A percentile compares a stretch with the other conserved stretches of the same genome.
Evolutionary conservation across 768 basidiomycete species (phyloP).

Genomic region (Termitomyces sp.): DNA sequence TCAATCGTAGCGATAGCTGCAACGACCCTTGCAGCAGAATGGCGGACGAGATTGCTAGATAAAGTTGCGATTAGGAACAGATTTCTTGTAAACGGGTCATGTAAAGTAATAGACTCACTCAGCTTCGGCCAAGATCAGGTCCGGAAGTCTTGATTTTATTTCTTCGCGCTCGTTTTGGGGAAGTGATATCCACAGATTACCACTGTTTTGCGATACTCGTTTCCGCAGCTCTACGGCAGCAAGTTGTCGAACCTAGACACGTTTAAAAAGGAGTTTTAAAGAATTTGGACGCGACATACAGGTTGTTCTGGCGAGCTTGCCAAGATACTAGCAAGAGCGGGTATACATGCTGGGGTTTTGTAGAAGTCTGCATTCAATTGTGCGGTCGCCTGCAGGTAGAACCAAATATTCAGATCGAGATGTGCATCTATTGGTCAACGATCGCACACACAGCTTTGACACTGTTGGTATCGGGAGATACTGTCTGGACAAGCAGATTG

Average conservation of each 20-base stretch:
- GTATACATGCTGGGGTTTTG: constrained; percentile 85
- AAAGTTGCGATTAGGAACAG: constrained; percentile 11
- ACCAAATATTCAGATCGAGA: constrained; percentile 3
- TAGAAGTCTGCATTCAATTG: constrained; percentile 90
- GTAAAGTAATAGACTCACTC: constrained; percentile 43
- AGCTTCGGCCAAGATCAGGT: constrained; percentile 70
- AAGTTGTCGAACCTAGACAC: constrained; percentile 83
- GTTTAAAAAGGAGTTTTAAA: constrained; percentile 1
- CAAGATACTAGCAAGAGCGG: constrained; percentile 83
- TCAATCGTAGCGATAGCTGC: constrained; percentile 91
- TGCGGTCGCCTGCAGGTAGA: constrained; percentile 67
- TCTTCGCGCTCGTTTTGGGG: constrained; percentile 62
- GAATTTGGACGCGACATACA: constrained; percentile 43
- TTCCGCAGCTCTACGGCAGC: constrained; percentile 96
- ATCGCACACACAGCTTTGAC: constrained; percentile 74
- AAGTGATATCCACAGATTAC: constrained; percentile 75
- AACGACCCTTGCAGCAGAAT: constrained; percentile 88
- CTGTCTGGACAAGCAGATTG: constrained; percentile 78
- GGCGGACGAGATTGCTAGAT: constrained; percentile 79
- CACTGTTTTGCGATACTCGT: constrained; percentile 76
- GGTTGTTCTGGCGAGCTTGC: constrained; percentile 78
- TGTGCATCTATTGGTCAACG: background rate
- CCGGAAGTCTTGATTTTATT: constrained; percentile 81
- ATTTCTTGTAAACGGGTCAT: constrained; percentile 6
- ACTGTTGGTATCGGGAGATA: constrained; percentile 81